Percentiles rank a stretch among this genome's conserved stretches.
Evolutionary conservation across 306 rosid species (phyloP).

Genomic region (Carpinus viminea): DNA sequence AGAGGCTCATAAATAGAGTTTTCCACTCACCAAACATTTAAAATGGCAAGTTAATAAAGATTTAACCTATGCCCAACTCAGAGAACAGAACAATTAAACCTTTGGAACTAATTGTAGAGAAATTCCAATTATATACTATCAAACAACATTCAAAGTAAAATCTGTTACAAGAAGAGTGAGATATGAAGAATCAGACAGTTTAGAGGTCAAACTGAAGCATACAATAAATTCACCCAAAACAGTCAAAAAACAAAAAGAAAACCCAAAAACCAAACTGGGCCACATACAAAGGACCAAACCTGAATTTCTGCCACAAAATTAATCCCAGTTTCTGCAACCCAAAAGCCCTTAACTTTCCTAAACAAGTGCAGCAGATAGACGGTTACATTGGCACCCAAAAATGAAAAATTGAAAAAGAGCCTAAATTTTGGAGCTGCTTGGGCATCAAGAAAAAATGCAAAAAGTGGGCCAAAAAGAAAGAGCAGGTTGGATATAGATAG

Average conservation of each 20-base stretch:
- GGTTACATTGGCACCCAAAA: not conserved
- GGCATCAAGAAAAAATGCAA: not conserved
- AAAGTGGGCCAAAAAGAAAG: not conserved
- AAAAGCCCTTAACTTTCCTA: not conserved
- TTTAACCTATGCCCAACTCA: not conserved
- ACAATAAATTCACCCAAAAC: not conserved
- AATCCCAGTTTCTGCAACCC: not conserved
- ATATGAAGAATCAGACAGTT: not conserved
- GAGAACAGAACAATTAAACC: not conserved
- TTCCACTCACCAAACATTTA: not conserved
- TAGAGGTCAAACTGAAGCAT: not conserved
- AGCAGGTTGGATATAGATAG: not conserved
- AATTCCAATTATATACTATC: not conserved
- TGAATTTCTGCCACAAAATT: not conserved
- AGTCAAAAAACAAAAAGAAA: not conserved
- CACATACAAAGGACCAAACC: not conserved
- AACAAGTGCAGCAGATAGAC: not conserved
- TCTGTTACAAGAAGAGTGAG: not conserved
- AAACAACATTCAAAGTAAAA: not conserved
- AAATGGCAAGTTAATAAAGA: not conserved
- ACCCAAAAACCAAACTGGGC: not conserved
- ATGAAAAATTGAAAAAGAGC: not conserved
- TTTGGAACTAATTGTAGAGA: not conserved
- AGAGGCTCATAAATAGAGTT: not conserved
- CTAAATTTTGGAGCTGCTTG: slow-evolving; percentile 5